Evolutionary conservation across 768 basidiomycete species (phyloP).

Genomic region (Psilocybe cyanescens): DNA sequence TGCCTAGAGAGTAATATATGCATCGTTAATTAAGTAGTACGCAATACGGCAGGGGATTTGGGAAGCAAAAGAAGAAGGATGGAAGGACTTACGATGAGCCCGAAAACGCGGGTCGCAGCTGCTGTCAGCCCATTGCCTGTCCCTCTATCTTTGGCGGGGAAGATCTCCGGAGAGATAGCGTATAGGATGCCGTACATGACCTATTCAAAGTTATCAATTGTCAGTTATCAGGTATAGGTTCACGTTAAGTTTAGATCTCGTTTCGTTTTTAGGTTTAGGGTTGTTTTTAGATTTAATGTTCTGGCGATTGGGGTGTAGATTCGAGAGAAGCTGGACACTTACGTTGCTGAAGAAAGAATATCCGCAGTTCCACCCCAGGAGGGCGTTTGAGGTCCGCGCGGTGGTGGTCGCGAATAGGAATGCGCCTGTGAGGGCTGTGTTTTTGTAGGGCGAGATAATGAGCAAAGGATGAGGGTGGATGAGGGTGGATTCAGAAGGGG

Average conservation of each 20-base stretch:
- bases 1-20: slow-evolving; percentile 41
- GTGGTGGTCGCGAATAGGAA: slow-evolving; percentile 79
- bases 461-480: too few species aligned
- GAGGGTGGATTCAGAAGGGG: too few species aligned
- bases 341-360: slow-evolving; percentile 66
- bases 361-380: slow-evolving; percentile 82
- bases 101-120: slow-evolving; percentile 65
- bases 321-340: slow-evolving; percentile 14
- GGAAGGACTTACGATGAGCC: slow-evolving; percentile 56
- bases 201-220: slow-evolving; percentile 29
- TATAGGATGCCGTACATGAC: slow-evolving; percentile 79
- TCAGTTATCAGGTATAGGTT: too few species aligned
- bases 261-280: not conserved
- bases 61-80: not conserved
- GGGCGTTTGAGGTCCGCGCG: slow-evolving; percentile 62
- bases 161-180: slow-evolving; percentile 68
- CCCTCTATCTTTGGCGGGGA: slow-evolving; percentile 73
- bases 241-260: too few species aligned
- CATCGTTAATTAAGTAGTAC: not conserved
- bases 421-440: slow-evolving; percentile 64
- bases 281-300: not conserved
- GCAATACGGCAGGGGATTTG: not conserved
- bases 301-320: not conserved
- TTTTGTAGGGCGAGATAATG: too few species aligned
- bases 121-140: slow-evolving; percentile 72